A percentile compares a stretch with the other conserved stretches of the same genome.
Evolutionary conservation across 2,329 filamentous ascomycete genomes (phyloP).

Genomic region (Iodosphaeria phyllophila): DNA sequence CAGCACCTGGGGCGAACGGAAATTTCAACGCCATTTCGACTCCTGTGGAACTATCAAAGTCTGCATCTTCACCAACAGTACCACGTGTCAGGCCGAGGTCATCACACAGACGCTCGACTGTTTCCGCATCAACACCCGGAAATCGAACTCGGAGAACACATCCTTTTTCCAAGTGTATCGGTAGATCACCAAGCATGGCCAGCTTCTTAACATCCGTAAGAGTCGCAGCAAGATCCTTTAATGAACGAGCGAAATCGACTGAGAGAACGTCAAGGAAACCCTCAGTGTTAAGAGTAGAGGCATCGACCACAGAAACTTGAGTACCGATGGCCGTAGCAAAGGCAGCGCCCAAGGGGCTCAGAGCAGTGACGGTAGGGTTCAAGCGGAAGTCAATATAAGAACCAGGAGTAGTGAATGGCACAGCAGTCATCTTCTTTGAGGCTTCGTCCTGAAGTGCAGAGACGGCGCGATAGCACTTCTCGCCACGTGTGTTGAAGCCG

Average conservation of each 20-base stretch:
- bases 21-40: constrained; percentile 63
- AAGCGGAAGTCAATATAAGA: constrained; percentile 79
- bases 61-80: constrained; percentile 55
- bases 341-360: constrained; percentile 48
- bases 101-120: constrained; percentile 66
- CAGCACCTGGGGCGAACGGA: constrained; percentile 54
- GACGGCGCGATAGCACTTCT: constrained; percentile 65
- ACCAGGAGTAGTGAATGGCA: constrained; percentile 41
- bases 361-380: constrained; percentile 75
- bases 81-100: constrained; percentile 76
- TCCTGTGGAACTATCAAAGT: constrained; percentile 50
- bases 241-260: constrained; percentile 68
- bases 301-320: constrained; percentile 19
- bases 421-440: constrained; percentile 43
- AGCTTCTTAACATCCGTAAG: constrained; percentile 69
- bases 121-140: constrained; percentile 70
- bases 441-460: constrained; percentile 57
- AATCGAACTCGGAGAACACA: constrained; percentile 66
- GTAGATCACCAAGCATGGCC: constrained; percentile 63
- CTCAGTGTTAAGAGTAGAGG: constrained; percentile 56
- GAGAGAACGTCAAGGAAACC: constrained; percentile 74
- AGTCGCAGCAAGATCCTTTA: constrained; percentile 66
- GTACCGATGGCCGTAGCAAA: constrained; percentile 26
- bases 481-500: constrained; percentile 52
- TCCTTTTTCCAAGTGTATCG: constrained; percentile 51